phyloP scores from a whole-genome alignment of 305 asterid species.

The Fraxinus sp. region DNA sequence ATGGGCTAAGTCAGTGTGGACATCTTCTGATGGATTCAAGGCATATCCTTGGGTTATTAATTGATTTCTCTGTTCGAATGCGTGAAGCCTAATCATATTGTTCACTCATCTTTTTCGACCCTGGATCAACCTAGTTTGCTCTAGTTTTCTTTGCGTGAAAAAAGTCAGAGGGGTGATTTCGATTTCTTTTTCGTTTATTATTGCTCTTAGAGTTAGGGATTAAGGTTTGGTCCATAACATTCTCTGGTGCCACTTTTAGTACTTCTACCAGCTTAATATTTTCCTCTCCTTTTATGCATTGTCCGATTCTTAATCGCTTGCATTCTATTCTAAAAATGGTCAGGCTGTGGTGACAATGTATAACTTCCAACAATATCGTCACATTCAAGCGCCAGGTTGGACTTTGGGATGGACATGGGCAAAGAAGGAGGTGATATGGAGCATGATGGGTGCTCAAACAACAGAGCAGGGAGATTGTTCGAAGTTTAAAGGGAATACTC shows the following conservation, averaged over 20 bases:
- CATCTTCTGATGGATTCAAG: background rate
- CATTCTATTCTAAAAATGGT: background rate
- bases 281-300: background rate
- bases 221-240: background rate
- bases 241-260: background rate
- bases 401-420: conserved; percentile 67
- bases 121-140: background rate
- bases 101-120: background rate
- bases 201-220: background rate
- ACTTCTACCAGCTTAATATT: background rate
- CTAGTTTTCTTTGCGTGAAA: background rate
- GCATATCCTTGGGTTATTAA: background rate
- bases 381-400: conserved; percentile 69
- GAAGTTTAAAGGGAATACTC: conserved; percentile 39
- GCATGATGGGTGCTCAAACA: conserved; percentile 54
- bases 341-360: conserved; percentile 62
- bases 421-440: conserved; percentile 63
- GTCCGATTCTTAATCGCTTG: background rate
- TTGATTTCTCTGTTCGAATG: background rate
- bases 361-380: conserved; percentile 72
- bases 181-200: background rate
- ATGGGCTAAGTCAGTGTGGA: background rate
- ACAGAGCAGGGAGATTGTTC: conserved; percentile 72
- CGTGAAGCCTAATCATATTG: background rate
- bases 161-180: background rate